phyloP scores from a whole-genome alignment of 2,329 filamentous ascomycete species.

The Grosmannia clavigera region DNA sequence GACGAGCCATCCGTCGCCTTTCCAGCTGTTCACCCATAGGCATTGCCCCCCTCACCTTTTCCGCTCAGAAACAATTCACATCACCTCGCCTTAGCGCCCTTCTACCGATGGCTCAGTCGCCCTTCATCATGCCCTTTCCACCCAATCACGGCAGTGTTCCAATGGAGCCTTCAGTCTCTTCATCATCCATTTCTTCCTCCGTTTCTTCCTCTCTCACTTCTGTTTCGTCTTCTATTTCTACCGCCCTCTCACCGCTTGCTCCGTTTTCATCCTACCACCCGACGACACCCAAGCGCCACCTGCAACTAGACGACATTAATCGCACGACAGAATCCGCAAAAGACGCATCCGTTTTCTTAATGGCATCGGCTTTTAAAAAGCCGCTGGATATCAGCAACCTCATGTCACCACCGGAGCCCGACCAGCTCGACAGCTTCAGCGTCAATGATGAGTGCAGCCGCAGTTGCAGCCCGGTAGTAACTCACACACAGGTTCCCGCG shows the following conservation, averaged over 20 bases:
- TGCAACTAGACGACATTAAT: not conserved
- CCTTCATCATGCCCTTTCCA: not conserved
- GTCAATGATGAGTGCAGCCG: conserved; percentile 15
- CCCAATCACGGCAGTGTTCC: conserved; percentile 2
- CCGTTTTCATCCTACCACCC: not conserved
- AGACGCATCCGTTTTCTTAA: not conserved
- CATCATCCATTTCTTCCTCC: conserved; percentile 2
- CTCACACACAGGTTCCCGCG: not conserved
- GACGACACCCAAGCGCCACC: not conserved
- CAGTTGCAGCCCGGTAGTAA: conserved; percentile 4
- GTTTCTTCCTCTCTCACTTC: not conserved
- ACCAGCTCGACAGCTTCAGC: conserved; percentile 39
- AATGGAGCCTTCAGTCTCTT: conserved; percentile 11
- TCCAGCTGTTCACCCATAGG: not conserved
- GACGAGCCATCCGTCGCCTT: not conserved
- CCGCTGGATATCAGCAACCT: conserved; percentile 38
- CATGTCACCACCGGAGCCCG: conserved; percentile 50
- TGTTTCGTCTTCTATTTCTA: not conserved
- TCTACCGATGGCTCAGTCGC: not conserved
- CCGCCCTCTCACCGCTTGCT: not conserved
- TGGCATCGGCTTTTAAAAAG: conserved; percentile 22
- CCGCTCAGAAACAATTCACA: not conserved
- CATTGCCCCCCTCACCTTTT: not conserved
- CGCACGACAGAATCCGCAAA: not conserved
- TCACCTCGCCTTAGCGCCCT: not conserved